Base-by-base conservation (phyloP, 257 asterid species). In the Solanum etuberosum region DNA sequence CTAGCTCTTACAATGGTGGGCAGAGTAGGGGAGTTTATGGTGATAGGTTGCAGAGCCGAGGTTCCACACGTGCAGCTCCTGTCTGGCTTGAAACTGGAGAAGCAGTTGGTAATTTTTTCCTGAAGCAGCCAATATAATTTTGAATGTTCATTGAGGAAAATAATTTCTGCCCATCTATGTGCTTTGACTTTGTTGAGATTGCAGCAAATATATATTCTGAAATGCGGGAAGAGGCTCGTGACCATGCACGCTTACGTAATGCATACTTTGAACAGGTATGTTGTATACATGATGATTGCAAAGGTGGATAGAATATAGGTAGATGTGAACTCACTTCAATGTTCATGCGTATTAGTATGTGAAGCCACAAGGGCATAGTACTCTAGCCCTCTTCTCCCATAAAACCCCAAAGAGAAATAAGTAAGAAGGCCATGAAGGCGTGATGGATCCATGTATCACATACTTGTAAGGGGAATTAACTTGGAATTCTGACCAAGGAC, bases 181-280 rank as follows among this genome's bases (percentile, higher is more conserved):
- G 90, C 90, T 89, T 92, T 91, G 92, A 92, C 89, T 85, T 89
- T 91, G 86, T 92, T 88, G 94, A 88, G 89, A 85, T 94, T 92
- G 92, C 98, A 96, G 99, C 96, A 78, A 95, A 93, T 90, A 92
- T 97, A 92, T 97, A 97, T 87, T 90, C 99, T 90, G 99, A 96
- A 84, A 95, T 91, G 96, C 94, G 98, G 91, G 99, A 95, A 91
- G 99, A 95, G 85, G 98, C 99, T 90, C 98, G 98, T 83, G 99
- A 94, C 89, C 98, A 97, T 92, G 99, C 99, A 88, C 97, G 99
- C 76, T 88, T 94, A 43, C 98, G 98, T 71, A 97, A 97, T 92
- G 96, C 94, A 25, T 97, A 93, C 93, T 95, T 96, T 87, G 99
- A 97, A 90, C 99, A 97, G 99, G 99, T 97, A 91, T 78, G 90